Evolutionary conservation across 441 rosid species (phyloP).

Genomic region (Euphorbia corollata): DNA sequence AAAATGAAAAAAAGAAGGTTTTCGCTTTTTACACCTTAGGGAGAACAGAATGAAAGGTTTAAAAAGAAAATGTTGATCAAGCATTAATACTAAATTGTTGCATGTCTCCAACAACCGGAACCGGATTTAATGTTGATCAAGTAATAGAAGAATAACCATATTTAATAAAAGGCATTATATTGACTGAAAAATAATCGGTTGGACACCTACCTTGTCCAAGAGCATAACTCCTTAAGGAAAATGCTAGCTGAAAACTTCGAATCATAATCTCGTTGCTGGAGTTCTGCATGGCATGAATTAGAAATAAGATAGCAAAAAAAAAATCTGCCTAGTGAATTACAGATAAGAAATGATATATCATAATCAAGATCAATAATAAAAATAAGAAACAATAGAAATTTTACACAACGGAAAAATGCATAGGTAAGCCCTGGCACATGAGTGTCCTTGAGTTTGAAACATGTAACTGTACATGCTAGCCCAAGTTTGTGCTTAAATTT

Average conservation of each 20-base stretch:
- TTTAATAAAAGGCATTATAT: neutral
- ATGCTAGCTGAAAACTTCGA: slow-evolving; percentile 75
- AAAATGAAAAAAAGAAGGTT: no score
- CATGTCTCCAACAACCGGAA: no score
- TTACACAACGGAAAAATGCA: no score
- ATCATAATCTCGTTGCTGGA: slow-evolving; percentile 63
- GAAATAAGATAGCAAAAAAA: neutral
- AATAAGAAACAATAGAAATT: neutral
- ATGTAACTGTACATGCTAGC: no score
- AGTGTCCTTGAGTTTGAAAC: no score
- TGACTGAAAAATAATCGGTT: neutral
- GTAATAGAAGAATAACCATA: neutral
- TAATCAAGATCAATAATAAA: neutral
- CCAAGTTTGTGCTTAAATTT: no score
- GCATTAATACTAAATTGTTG: no score
- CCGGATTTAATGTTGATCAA: no score
- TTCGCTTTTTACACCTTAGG: no score
- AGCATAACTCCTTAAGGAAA: slow-evolving; percentile 59
- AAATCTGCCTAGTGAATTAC: neutral
- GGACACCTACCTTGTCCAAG: slow-evolving; percentile 48
- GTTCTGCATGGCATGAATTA: slow-evolving; percentile 37
- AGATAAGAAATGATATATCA: neutral
- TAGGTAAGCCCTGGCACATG: no score
- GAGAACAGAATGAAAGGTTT: no score
- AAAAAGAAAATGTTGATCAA: no score